Evolutionary conservation across 2,329 filamentous ascomycete species (phyloP), one percentile per base, ranked within the genome.

Genomic region (Endoconidiophora laricicola): DNA sequence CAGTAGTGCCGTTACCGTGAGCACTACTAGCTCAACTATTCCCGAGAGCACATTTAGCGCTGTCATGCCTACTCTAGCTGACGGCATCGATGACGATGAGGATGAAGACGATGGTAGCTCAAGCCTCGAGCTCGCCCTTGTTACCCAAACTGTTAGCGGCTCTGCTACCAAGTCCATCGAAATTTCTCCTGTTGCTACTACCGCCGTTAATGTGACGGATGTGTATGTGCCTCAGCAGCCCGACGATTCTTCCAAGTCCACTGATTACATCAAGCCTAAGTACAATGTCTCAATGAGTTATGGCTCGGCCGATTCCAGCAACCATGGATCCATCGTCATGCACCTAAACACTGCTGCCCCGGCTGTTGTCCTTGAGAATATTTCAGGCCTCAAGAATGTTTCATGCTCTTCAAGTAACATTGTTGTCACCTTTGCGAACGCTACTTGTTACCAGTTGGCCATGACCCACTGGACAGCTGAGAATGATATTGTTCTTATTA

Each of bases 401-500:
- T 37, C 49, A 6, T 58, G 56, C 44, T 20, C 39, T 40, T 44
- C 54, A 4, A 50, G 53, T 14, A 47, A 47, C 24, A 49, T 58
- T 12, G 52, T 54, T n/a, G 55, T 58, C 6, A 47, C 52, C 24
- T 58, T 58, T 41, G 46, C 38, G 37, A 52, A 48, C 41, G 18
- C 41, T 16, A 52, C 47, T 1, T 48, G 49, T 23, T 57, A 57
- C 38, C 16, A 29, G 18, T 42, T 57, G 45, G 55, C 56, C 22
- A 49, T 58, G 7, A 40, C 44, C 16, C 44, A 54, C 42, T 58
- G 57, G 57, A 40, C 47, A 23, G 39, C 41, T 1, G 51, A 54
- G 1, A 47, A 54, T 39, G 52, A 53, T n/a, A 56, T 69, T 37
- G 58, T 67, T 39, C 55, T 69, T 45, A 61, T 69, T 53, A 69